These are phyloP conservation scores for Myriosclerotinia duriaeana DNA, from an alignment of 2,329 filamentous ascomycete species.

Conservation along the genomic window DNA sequence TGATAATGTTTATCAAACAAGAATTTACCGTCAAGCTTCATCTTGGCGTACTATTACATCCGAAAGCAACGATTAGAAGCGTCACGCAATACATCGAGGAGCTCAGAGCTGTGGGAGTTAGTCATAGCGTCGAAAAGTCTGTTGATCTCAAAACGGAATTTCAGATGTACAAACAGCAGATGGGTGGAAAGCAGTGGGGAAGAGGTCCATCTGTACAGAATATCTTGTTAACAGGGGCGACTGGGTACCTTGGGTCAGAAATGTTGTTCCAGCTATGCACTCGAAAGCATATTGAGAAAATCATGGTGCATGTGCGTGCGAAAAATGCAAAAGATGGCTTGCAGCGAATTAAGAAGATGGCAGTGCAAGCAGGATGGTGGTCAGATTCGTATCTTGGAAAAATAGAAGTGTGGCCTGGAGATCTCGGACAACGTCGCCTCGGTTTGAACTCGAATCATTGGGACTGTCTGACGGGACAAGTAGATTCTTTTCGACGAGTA, in stretches of 20 bases:
- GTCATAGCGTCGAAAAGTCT: neutral
- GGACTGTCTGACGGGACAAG: conserved; percentile 56
- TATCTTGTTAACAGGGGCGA: conserved; percentile 44
- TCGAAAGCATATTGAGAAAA: conserved; percentile 23
- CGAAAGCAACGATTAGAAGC: conserved; percentile 20
- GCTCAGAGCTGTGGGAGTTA: neutral
- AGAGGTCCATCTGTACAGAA: conserved; percentile 15
- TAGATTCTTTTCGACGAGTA: conserved; percentile 45
- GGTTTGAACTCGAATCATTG: conserved; percentile 65
- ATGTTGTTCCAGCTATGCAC: conserved; percentile 41
- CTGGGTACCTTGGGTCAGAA: conserved; percentile 45
- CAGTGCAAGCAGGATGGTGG: conserved; percentile 33
- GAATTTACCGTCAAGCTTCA: conserved; percentile 21
- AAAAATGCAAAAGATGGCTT: conserved; percentile 22
- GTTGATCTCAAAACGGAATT: conserved; percentile 21
- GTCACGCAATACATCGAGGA: conserved; percentile 7
- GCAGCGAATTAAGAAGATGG: conserved; percentile 26
- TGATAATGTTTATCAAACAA: conserved; percentile 22
- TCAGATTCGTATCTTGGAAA: conserved; percentile 17
- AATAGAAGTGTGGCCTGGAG: conserved; percentile 53
- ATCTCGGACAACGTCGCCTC: conserved; percentile 68
- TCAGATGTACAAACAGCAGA: conserved; percentile 19
- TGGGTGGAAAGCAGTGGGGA: conserved; percentile 2
- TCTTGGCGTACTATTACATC: conserved; percentile 11
- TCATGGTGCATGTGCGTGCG: conserved; percentile 33